Base-by-base conservation (phyloP, 306 rosid species). In the Quercus variabilis region DNA sequence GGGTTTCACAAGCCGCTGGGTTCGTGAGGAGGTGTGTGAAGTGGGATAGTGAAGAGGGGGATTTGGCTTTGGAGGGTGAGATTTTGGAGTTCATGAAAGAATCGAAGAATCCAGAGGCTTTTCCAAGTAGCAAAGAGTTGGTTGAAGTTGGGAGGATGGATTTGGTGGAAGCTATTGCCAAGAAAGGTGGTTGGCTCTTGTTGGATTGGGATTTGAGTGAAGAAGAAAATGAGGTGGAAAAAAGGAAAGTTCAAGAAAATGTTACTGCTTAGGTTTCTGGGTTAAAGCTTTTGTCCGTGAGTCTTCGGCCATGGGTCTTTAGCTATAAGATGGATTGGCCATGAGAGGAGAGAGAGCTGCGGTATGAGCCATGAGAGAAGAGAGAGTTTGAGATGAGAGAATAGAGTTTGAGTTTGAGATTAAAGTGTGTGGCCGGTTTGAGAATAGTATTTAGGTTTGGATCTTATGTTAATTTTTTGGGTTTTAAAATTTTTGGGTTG, bases 161-260 rank as follows among this genome's bases (percentile, higher is more conserved):
- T 85, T 93, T 96, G 84, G 98, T 60, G 38, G 89, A 89, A 1
- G 98, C 89, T 33, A 90, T 96, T 56, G 83, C 26, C 2, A 79
- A 73, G 20, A 83, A 75, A 88, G 99, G 98, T 59, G 98, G 98
- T 3, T 96, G 98, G 98, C 92, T 96, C 73, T 84, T 91, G n/a
- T 73, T 86, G 38, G 98, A 97, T 51, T 96, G 98, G 99, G 87
- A 90, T 88, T 80, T 79, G 83, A 80, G 84, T 76, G 81, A 78
- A 10, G 84, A 82, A 25, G 87, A 78, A 1, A 74, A 72, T 60
- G 80, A 33, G 28, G 73, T 56, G 64, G 83, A 33, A 41, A 12
- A 2, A 41, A 41, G 12, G 31, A 69, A 59, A 21, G 18, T 59
- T 17, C 77, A 28, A 63, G 79, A 62, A 1, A 79, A 69, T 52